Evolutionary conservation across 2,329 filamentous ascomycete species (phyloP).

Genomic region (Colletotrichum orbiculare): DNA sequence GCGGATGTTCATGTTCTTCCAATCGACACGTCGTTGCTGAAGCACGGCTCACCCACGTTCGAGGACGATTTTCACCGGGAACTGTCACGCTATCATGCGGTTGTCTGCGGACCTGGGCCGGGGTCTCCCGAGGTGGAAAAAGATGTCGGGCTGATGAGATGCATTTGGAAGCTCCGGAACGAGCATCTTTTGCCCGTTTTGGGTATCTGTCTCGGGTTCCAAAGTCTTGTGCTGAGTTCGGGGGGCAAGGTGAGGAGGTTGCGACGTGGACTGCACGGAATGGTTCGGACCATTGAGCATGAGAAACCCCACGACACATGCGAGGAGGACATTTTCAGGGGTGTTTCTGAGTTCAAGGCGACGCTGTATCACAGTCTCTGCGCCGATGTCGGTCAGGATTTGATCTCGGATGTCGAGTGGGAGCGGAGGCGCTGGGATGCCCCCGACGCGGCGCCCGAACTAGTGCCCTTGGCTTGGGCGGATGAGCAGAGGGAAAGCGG

Average conservation of each 20-base stretch:
- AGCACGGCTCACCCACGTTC: slow-evolving; percentile 54
- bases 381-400: slow-evolving; percentile 64
- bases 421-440: slow-evolving; percentile 52
- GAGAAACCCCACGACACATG: slow-evolving; percentile 35
- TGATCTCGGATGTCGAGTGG: slow-evolving; percentile 50
- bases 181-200: slow-evolving; percentile 77
- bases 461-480: slow-evolving; percentile 73
- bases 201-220: slow-evolving; percentile 90
- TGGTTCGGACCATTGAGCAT: slow-evolving; percentile 77
- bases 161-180: slow-evolving; percentile 76
- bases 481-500: slow-evolving; percentile 53
- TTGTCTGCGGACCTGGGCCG: slow-evolving; percentile 91
- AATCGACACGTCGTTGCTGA: slow-evolving; percentile 72
- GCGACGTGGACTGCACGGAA: slow-evolving; percentile 82
- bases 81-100: slow-evolving; percentile 77
- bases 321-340: slow-evolving; percentile 71
- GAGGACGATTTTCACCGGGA: slow-evolving; percentile 59
- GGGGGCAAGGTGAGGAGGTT: slow-evolving; percentile 75
- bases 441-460: slow-evolving; percentile 48
- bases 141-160: slow-evolving; percentile 86
- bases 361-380: slow-evolving; percentile 81
- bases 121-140: slow-evolving; percentile 77
- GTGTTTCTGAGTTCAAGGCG: slow-evolving; percentile 70
- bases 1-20: slow-evolving; percentile 77
- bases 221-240: slow-evolving; percentile 78